Conservation (phyloP, 129 eudicot species). For the Flaveria ramosissima region DNA sequence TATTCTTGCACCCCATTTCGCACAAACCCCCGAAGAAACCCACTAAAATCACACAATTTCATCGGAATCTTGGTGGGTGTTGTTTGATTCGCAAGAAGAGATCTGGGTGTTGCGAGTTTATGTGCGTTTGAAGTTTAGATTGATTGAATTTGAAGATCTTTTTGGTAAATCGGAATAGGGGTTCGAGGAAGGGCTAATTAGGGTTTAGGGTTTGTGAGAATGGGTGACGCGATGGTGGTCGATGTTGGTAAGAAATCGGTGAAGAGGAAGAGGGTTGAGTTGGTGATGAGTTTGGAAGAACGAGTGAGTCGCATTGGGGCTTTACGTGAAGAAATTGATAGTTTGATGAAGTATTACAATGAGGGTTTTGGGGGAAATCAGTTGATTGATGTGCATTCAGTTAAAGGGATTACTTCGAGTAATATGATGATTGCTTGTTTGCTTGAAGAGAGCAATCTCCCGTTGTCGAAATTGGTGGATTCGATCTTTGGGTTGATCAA, state of each 20-base stretch:
- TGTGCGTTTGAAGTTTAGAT: background rate
- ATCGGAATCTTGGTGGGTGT: background rate
- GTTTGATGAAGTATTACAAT: conserved; percentile 47
- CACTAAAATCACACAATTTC: conserved; percentile 10
- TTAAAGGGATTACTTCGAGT: conserved; percentile 22
- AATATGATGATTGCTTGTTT: conserved; percentile 61
- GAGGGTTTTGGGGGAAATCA: conserved; percentile 31
- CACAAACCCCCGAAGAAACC: background rate
- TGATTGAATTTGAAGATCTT: background rate
- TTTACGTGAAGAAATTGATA: conserved; percentile 50
- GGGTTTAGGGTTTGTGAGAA: conserved; percentile 42
- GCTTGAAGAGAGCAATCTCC: conserved; percentile 71
- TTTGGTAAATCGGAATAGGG: background rate
- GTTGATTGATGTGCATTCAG: conserved; percentile 12
- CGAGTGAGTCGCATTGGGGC: conserved; percentile 39
- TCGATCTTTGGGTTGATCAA: conserved; percentile 59
- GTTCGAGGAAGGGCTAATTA: background rate
- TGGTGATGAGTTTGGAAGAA: conserved; percentile 42
- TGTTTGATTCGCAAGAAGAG: background rate
- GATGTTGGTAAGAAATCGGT: conserved; percentile 42
- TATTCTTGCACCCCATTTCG: conserved; percentile 18
- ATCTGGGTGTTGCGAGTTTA: background rate
- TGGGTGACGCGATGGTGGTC: conserved; percentile 57
- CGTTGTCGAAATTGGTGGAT: conserved; percentile 69
- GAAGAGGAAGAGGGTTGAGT: conserved; percentile 65